Base-by-base conservation (phyloP, 2,329 filamentous ascomycete genomes). In the Helicocarpus griseus region DNA sequence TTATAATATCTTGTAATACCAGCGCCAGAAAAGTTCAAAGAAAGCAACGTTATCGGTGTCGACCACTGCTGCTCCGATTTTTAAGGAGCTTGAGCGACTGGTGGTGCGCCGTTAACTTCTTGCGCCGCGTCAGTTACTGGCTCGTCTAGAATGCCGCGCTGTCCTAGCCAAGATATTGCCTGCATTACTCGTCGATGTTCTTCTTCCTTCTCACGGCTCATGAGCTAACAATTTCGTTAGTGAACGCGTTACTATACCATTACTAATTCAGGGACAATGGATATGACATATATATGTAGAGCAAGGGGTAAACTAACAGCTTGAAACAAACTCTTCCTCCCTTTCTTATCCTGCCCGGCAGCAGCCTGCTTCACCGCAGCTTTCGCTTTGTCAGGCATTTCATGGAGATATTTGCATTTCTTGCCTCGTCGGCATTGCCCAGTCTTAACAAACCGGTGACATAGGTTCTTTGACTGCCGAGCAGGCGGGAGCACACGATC, bases 371-470 rank as follows among this genome's bases (percentile, higher is more conserved):
- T 45, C 39, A 9, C 26, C 5, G 19, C 26, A n/a, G 8, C 52
- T 53, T 63, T 64, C n/a, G 57, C 13, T 54, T 40, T 31, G 19
- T 67, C 63, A 2, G 65, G 49, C 38, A 54, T 54, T 26, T 73
- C 70, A 50, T 76, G 73, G 7, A 62, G 60, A 49, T 69, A 75
- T 44, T 63, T 67, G 57, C 73, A 76, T 33, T 60, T 61, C 17
- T 66, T 61, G 2, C 73, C 73, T 36, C 64, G 68, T 46, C 62
- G 64, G 57, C 73, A 76, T 19, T 64, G 65, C 7, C 72, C 72
- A 14, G 53, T 67, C 21, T 66, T 67, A 8, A 65, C 59, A 57
- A 74, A 73, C 38, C 70, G 64, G 17, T 63, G 67, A 57, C 73
- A 76, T 1, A 50, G 21, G 13, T 48, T 49, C 29, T 60, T 61